Evolutionary conservation across 495 filamentous ascomycete genomes (phyloP).

Genomic region (Pseudevernia furfuracea): DNA sequence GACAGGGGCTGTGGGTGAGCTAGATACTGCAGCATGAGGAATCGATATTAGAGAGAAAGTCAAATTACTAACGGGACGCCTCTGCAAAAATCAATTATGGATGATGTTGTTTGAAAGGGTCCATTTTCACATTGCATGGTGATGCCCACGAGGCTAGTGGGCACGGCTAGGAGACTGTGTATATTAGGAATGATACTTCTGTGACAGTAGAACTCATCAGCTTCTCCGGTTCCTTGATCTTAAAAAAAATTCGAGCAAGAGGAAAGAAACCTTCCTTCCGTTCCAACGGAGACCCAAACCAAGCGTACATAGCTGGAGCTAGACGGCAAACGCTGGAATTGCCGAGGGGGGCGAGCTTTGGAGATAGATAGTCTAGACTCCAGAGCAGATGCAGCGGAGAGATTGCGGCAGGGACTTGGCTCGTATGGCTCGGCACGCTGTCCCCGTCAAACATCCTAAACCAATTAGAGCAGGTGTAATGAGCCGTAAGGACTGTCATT

Average conservation of each 20-base stretch:
- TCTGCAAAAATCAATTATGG: background rate
- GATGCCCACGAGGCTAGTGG: background rate
- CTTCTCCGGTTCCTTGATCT: background rate
- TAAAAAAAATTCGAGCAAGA: no score
- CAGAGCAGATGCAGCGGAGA: background rate
- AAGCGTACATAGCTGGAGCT: no score
- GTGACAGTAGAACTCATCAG: background rate
- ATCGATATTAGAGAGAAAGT: background rate
- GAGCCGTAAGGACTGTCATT: background rate
- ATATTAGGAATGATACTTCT: background rate
- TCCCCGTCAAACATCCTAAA: background rate
- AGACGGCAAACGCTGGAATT: background rate
- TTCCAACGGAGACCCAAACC: no score
- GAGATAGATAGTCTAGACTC: no score
- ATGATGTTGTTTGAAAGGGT: background rate
- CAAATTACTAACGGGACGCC: background rate
- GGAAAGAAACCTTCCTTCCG: no score
- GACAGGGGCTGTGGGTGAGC: background rate
- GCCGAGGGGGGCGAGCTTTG: background rate
- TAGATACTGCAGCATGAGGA: background rate
- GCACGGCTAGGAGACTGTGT: background rate
- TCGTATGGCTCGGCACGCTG: slow-evolving; percentile 5
- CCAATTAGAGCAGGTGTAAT: background rate
- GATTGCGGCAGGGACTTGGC: slow-evolving; percentile 1
- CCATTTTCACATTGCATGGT: background rate